These are phyloP conservation scores for Trametes gibbosa DNA, from an alignment of 768 basidiomycete genomes.

Conservation along the genomic window DNA sequence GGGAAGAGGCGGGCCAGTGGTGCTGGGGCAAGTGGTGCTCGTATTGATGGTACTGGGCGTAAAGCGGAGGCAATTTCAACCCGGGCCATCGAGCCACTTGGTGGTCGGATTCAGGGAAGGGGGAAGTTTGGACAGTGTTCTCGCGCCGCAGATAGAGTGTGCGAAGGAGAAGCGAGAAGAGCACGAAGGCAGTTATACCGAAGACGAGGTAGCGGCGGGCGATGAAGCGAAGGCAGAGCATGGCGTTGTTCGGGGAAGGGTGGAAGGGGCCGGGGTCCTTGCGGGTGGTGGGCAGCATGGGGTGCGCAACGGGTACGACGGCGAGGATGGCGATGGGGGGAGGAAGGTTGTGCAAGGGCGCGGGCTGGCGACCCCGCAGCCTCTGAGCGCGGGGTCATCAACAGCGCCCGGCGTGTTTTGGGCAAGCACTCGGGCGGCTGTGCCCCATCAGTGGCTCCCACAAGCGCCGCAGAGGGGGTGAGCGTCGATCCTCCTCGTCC, in stretches of 20 bases:
- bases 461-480: too few relatives aligned
- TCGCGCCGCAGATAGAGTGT: background rate
- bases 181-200: slow-evolving; percentile 3
- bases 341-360: background rate
- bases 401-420: too few relatives aligned
- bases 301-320: background rate
- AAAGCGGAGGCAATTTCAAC: slow-evolving; percentile 26
- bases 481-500: too few relatives aligned
- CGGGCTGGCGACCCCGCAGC: background rate
- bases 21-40: slow-evolving; percentile 31
- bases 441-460: too few relatives aligned
- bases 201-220: slow-evolving; percentile 8
- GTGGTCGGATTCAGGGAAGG: background rate
- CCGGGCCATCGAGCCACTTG: background rate
- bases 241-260: background rate
- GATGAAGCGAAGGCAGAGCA: slow-evolving; percentile 10
- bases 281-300: slow-evolving; percentile 6
- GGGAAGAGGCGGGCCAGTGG: slow-evolving; percentile 15
- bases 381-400: too few relatives aligned
- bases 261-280: background rate
- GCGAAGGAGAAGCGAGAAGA: slow-evolving; percentile 9
- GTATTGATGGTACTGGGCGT: slow-evolving; percentile 25
- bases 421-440: too few relatives aligned
- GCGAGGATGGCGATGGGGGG: background rate
- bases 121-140: background rate